These are phyloP conservation scores for Lasiodiplodia theobromae DNA, from an alignment of 2,329 filamentous ascomycete species.

Conservation along the genomic window DNA sequence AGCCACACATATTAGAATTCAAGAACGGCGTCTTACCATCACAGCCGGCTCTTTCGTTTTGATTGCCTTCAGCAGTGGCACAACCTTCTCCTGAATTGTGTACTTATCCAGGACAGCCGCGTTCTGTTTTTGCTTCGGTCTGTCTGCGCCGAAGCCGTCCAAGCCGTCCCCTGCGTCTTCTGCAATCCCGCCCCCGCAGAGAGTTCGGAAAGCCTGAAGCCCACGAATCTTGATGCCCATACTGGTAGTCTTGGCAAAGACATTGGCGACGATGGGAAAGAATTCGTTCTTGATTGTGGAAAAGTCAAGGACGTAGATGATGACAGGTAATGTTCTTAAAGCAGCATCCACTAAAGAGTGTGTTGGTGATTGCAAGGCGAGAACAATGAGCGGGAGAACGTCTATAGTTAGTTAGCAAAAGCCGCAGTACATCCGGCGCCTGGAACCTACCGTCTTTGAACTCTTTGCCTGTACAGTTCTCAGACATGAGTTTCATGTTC, in stretches of 20 bases:
- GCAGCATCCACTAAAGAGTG: constrained; percentile 89
- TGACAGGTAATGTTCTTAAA: constrained; percentile 75
- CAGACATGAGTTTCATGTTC: constrained; percentile 76
- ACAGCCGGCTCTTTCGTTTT: constrained; percentile 98
- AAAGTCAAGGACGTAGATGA: constrained; percentile 92
- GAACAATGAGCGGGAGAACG: constrained; percentile 82
- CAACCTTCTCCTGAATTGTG: constrained; percentile 96
- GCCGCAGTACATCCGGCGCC: background rate
- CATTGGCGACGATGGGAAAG: constrained; percentile 87
- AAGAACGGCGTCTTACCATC: constrained; percentile 64
- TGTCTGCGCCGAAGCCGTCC: constrained; percentile 68
- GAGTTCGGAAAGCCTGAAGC: constrained; percentile 84
- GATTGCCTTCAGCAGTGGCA: constrained; percentile 88
- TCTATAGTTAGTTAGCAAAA: constrained; percentile 59
- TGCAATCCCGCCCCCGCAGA: constrained; percentile 76
- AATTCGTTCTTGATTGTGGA: constrained; percentile 96
- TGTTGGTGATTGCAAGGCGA: constrained; percentile 86
- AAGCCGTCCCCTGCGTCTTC: constrained; percentile 70
- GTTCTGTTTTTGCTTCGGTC: constrained; percentile 67
- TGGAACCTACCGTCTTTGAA: constrained; percentile 82
- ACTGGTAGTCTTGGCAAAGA: constrained; percentile 92
- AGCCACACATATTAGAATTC: background rate
- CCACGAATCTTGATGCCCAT: constrained; percentile 94
- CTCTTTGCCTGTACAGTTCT: constrained; percentile 86
- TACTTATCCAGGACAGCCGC: constrained; percentile 93